phyloP scores from a whole-genome alignment of 495 filamentous ascomycete genomes.

The Bryoglossum gracile region DNA sequence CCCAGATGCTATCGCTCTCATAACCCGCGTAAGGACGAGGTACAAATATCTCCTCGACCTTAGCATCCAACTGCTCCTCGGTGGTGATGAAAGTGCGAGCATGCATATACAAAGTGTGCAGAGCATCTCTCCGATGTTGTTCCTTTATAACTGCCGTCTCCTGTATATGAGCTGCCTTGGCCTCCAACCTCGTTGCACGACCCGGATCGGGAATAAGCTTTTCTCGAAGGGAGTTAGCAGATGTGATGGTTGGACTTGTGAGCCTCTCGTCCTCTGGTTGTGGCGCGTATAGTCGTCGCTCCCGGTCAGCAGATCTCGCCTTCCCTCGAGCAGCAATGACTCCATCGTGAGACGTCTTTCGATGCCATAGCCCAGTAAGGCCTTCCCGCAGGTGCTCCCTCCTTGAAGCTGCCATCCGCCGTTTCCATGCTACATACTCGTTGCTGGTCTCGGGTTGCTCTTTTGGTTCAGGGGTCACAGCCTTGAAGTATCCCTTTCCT shows the following conservation, averaged over 20 bases:
- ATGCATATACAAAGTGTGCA: conserved; percentile 61
- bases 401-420: conserved; percentile 49
- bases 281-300: conserved; percentile 39
- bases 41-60: conserved; percentile 55
- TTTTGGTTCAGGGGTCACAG: conserved; percentile 32
- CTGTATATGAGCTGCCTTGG: conserved; percentile 31
- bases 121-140: conserved; percentile 35
- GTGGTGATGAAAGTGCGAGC: conserved; percentile 58
- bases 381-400: conserved; percentile 58
- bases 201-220: conserved; percentile 26
- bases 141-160: conserved; percentile 32
- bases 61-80: conserved; percentile 49
- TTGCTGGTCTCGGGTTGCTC: conserved; percentile 22
- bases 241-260: conserved; percentile 45
- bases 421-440: conserved; percentile 55
- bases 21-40: conserved; percentile 28
- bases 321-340: conserved; percentile 30
- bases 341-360: conserved; percentile 43
- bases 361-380: conserved; percentile 46
- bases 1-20: conserved; percentile 49
- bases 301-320: conserved; percentile 35
- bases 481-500: conserved; percentile 43
- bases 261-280: conserved; percentile 55
- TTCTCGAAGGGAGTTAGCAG: conserved; percentile 33
- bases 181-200: conserved; percentile 29